Evolutionary conservation across 164 flowering plant species (phyloP).

Genomic region (Platanus orientalis): DNA sequence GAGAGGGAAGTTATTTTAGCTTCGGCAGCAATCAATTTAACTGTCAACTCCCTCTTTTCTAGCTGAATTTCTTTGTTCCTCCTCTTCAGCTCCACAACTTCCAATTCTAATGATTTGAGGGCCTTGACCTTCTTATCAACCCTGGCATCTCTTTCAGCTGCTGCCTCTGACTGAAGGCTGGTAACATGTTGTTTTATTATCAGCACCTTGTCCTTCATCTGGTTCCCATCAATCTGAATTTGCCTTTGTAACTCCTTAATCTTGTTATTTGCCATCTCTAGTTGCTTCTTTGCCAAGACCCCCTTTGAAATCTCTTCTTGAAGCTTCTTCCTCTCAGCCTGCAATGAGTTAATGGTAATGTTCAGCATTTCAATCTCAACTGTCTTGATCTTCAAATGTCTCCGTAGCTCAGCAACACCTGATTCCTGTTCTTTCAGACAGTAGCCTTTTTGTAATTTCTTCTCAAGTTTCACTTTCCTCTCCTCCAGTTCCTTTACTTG

Average conservation of each 20-base stretch:
- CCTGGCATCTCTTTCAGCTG: background rate
- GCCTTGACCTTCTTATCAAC: constrained; percentile 7
- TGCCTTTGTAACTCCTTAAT: constrained; percentile 67
- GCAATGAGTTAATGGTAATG: constrained; percentile 54
- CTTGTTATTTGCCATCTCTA: constrained; percentile 57
- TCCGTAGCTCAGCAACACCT: constrained; percentile 47
- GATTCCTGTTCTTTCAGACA: constrained; percentile 73
- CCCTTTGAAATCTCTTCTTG: constrained; percentile 50
- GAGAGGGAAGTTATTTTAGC: constrained; percentile 11
- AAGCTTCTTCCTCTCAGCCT: constrained; percentile 68
- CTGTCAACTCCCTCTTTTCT: constrained; percentile 18
- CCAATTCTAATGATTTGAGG: constrained; percentile 5
- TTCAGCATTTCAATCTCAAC: constrained; percentile 68
- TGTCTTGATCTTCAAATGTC: constrained; percentile 66
- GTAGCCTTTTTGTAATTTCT: constrained; percentile 63
- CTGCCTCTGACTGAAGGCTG: constrained; percentile 56
- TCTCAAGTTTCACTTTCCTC: constrained; percentile 71
- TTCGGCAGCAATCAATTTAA: constrained; percentile 10
- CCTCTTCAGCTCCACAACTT: constrained; percentile 14
- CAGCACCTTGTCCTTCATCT: constrained; percentile 63
- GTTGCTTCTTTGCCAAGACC: constrained; percentile 44
- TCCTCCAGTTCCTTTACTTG: constrained; percentile 67
- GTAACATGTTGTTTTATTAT: constrained; percentile 66
- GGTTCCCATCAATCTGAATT: constrained; percentile 64
- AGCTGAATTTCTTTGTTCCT: constrained; percentile 25